A percentile compares a stretch with the other conserved stretches of the same genome.
These are phyloP conservation scores for Fraxinus greggii DNA, from an alignment of 305 asterid genomes.

Conservation along the genomic window DNA sequence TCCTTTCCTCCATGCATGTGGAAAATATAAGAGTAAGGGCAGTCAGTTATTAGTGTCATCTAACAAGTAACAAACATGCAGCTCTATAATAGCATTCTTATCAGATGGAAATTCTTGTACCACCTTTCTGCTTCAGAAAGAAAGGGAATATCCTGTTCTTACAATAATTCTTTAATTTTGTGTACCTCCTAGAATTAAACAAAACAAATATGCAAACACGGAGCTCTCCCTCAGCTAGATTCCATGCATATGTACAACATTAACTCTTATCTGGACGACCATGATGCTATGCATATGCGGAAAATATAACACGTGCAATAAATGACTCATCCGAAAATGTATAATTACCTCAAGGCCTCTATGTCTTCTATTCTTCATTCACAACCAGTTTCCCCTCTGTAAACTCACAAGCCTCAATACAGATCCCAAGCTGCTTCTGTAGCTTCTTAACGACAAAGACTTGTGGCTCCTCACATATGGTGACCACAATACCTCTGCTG, in stretches of 20 bases:
- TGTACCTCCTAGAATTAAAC: neutral
- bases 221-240: neutral
- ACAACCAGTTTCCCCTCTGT: slow-evolving; percentile 74
- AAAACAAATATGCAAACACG: neutral
- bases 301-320: neutral
- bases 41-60: neutral
- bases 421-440: slow-evolving; percentile 79
- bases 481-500: slow-evolving; percentile 75
- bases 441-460: slow-evolving; percentile 77
- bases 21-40: neutral
- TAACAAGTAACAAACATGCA: neutral
- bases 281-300: neutral
- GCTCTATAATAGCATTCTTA: neutral
- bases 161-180: neutral
- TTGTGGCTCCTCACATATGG: slow-evolving; percentile 84
- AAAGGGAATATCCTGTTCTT: neutral
- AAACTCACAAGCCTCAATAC: slow-evolving; percentile 63
- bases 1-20: neutral
- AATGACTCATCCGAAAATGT: neutral
- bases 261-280: neutral
- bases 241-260: neutral
- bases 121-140: neutral
- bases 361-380: slow-evolving; percentile 44
- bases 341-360: slow-evolving; percentile 15
- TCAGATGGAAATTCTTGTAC: neutral